Conservation (phyloP, 164 flowering plant species). For the Cinnamomum micranthum region DNA sequence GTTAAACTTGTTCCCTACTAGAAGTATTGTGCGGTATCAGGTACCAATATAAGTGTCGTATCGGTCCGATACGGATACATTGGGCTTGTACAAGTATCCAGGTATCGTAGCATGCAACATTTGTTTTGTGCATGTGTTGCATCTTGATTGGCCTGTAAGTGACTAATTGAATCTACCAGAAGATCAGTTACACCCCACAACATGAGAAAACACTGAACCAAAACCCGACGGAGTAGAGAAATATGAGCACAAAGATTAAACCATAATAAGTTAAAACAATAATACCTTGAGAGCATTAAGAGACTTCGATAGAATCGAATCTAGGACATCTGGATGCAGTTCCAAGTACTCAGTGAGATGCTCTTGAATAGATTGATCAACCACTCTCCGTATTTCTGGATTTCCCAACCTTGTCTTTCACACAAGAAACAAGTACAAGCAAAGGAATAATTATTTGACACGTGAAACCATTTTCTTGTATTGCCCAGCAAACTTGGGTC, state of each 20-base stretch:
- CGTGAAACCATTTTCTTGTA: background rate
- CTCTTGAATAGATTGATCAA: slow-evolving; percentile 88
- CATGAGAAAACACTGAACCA: background rate
- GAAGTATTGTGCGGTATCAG: too few relatives aligned
- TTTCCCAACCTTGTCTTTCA: slow-evolving; percentile 93
- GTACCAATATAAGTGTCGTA: too few relatives aligned
- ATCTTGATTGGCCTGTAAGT: too few relatives aligned
- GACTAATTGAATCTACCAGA: too few relatives aligned
- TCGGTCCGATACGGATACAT: too few relatives aligned
- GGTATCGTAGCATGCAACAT: too few relatives aligned
- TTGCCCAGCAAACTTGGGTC: background rate
- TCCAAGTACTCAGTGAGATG: slow-evolving; percentile 89
- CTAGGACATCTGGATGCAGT: slow-evolving; percentile 94
- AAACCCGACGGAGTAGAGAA: background rate
- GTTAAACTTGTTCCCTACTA: too few relatives aligned
- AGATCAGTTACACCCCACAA: background rate
- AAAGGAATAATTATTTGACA: background rate
- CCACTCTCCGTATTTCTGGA: slow-evolving; percentile 95
- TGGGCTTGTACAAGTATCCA: too few relatives aligned
- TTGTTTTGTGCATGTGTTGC: too few relatives aligned
- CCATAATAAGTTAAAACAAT: background rate
- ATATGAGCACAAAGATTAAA: background rate
- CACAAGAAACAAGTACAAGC: slow-evolving; percentile 10
- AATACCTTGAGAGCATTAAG: slow-evolving; percentile 90
- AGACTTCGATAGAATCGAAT: slow-evolving; percentile 81